phyloP scores from a whole-genome alignment of 441 rosid species.

The Geranium incanum region DNA sequence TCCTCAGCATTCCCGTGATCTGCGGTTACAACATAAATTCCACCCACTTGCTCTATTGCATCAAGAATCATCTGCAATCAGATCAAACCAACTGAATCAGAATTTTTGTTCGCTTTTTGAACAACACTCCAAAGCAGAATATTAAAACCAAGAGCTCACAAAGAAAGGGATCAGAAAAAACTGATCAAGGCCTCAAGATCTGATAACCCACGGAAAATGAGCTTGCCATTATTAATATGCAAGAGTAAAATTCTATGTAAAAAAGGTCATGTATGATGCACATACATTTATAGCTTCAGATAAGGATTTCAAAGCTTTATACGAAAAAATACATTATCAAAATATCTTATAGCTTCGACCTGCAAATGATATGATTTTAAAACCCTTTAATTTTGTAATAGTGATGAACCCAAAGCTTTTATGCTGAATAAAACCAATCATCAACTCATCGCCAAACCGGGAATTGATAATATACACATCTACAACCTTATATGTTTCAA shows the following conservation, averaged over 20 bases:
- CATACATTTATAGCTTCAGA: neutral
- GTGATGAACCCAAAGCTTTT: neutral
- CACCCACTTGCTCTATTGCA: conserved; percentile 72
- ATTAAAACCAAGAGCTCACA: neutral
- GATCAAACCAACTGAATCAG: conserved; percentile 12
- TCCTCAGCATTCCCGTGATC: conserved; percentile 98
- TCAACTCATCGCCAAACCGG: neutral
- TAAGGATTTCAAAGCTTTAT: neutral
- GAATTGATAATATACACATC: neutral
- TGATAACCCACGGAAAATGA: neutral
- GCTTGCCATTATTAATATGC: too few relatives aligned
- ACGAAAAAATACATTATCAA: neutral
- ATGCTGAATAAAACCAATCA: neutral
- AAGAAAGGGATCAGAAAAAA: neutral
- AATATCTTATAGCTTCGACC: neutral
- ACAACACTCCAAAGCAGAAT: neutral
- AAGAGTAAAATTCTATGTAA: too few relatives aligned
- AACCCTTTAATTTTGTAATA: neutral
- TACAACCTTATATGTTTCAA: neutral
- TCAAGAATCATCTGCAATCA: conserved; percentile 68
- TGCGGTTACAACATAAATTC: conserved; percentile 89
- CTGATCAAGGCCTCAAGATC: neutral
- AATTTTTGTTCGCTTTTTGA: neutral
- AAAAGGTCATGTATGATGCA: too few relatives aligned
- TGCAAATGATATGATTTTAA: neutral